Percentiles rank a stretch among this genome's conserved stretches.
phyloP scores from a whole-genome alignment of 2,329 filamentous ascomycete genomes.

The Colletotrichum eremochloae region DNA sequence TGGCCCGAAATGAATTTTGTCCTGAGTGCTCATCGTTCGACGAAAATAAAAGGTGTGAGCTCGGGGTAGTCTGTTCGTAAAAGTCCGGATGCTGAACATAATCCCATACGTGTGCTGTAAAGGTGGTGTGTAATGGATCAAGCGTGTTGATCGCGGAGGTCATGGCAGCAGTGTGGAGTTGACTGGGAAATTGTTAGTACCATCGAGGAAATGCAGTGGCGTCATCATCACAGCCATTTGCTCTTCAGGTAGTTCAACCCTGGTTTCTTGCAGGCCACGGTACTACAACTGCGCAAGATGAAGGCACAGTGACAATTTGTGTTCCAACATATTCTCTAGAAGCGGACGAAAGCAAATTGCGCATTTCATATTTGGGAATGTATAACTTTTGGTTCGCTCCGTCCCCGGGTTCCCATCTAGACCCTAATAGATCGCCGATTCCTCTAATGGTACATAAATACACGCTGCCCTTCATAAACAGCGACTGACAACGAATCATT shows the following conservation, averaged over 20 bases:
- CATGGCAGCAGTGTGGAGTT: conserved; percentile 21
- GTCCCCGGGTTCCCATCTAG: background rate
- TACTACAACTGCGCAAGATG: background rate
- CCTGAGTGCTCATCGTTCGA: conserved; percentile 46
- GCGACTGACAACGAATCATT: background rate
- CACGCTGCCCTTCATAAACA: background rate
- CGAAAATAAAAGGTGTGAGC: conserved; percentile 10
- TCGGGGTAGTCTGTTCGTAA: background rate
- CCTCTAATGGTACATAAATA: conserved; percentile 34
- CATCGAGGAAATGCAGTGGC: conserved; percentile 17
- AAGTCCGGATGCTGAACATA: conserved; percentile 20
- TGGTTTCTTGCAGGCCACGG: background rate
- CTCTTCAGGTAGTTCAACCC: background rate
- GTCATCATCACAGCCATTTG: conserved; percentile 32
- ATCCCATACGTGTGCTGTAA: background rate
- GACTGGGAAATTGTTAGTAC: conserved; percentile 36
- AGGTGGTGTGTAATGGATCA: background rate
- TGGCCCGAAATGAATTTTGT: conserved; percentile 76
- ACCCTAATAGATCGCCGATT: conserved; percentile 31
- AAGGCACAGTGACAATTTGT: background rate
- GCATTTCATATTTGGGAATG: background rate
- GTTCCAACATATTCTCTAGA: background rate
- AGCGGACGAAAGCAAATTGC: no score
- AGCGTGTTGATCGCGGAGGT: background rate
- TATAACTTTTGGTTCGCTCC: conserved; percentile 23